Conservation (phyloP, 1,284 basidiomycete species). For the Ganoderma meredithae region DNA sequence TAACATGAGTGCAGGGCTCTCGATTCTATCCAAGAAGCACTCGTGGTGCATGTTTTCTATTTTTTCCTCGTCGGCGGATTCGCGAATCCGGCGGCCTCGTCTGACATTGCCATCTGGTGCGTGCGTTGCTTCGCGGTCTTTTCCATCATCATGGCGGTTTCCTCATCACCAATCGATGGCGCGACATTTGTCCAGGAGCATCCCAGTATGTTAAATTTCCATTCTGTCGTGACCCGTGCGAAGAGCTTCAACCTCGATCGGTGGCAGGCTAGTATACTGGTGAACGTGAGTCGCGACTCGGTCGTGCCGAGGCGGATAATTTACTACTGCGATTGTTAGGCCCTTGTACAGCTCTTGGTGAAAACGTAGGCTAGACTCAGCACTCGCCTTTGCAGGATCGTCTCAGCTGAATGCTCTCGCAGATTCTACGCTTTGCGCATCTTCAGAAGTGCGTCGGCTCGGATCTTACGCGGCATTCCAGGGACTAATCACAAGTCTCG, state of each 20-base stretch:
- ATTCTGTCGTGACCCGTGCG: too few relatives aligned
- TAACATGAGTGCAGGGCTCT: neutral
- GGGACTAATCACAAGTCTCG: neutral
- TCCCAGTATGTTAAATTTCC: neutral
- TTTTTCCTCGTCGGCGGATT: neutral
- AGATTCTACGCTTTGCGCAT: neutral
- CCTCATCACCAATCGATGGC: too few relatives aligned
- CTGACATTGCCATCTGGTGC: neutral
- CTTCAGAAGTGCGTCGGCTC: neutral
- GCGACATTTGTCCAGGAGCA: neutral
- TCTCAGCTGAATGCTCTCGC: neutral
- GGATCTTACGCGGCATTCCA: neutral
- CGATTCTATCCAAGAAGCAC: neutral
- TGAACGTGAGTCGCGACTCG: neutral
- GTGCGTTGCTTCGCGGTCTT: neutral
- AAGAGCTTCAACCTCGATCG: neutral
- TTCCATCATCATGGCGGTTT: neutral
- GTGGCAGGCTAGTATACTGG: neutral
- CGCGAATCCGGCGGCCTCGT: neutral
- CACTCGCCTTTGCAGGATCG: neutral
- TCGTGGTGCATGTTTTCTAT: neutral
- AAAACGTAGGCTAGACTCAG: neutral
- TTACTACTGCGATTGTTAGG: neutral
- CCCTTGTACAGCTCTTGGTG: neutral
- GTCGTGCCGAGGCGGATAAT: neutral